Evolutionary conservation across 768 basidiomycete genomes (phyloP), one percentile per base, ranked within the genome.

Genomic region (Pleurotus platypus): DNA sequence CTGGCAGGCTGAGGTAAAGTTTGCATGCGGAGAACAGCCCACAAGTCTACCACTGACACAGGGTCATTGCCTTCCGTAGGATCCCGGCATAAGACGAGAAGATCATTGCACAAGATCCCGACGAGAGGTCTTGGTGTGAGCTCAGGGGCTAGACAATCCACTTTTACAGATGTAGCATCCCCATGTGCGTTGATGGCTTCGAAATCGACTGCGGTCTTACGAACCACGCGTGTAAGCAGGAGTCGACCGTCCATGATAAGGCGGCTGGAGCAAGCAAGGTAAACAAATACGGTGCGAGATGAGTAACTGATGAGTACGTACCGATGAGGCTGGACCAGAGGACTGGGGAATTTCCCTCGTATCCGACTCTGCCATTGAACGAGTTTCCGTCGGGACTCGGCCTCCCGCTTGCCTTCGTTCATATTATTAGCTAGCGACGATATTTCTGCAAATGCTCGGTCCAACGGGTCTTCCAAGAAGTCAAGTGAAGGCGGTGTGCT

Each of bases 291-390:
- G 30, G 49, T 2, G 2, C 30, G 8, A 3, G 30, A 35, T 27
- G 53, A 37, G 39, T 16, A n/a, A 57, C 18, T 38, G 11, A 22
- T 16, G 56, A 50, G 56, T n/a, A 63, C 80, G 67, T 66, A 92
- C 90, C 92, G 86, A 74, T 99, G 97, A 6, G 97, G 97, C 69
- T 98, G 97, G 37, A 99, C 97, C 38, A 99, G 77, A n/a, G 97
- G 95, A 58, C 93, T 95, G 6, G 94, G 94, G 70, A 97, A 98
- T 67, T 85, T 90, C 16, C 93, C 92, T 39, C 88, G 80, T 64
- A 99, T 98, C 63, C 92, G 81, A 37, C 86, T 66, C 72, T 94
- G 93, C 92, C 91, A 94, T 66, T 90, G 85, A 15, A 98, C 90
- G 22, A 98, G 83, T 66, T 93, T 91, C 46, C 87, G 82, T 18